Evolutionary conservation across 2,329 filamentous ascomycete genomes (phyloP).

Genomic region (Byssothecium circinans): DNA sequence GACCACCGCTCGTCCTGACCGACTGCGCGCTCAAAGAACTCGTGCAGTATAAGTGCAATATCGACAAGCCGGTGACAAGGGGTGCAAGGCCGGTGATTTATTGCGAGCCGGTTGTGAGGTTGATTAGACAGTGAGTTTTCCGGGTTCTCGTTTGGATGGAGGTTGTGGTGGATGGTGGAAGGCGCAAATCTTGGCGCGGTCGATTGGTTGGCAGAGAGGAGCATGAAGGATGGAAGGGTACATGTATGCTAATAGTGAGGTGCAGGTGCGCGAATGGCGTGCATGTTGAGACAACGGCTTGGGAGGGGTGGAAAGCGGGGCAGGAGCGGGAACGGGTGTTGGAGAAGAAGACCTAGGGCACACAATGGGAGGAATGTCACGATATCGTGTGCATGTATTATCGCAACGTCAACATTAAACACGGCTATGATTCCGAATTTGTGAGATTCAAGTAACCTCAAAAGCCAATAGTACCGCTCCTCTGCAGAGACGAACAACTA

Average conservation of each 20-base stretch:
- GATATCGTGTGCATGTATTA: too few relatives aligned
- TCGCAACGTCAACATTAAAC: not conserved
- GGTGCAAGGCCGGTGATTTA: slow-evolving; percentile 48
- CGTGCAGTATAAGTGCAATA: slow-evolving; percentile 64
- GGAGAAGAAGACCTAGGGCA: not conserved
- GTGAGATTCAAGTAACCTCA: not conserved
- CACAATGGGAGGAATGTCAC: too few relatives aligned
- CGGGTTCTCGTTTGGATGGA: not conserved
- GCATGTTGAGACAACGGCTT: slow-evolving; percentile 64
- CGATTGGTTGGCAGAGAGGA: slow-evolving; percentile 1
- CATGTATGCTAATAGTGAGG: not conserved
- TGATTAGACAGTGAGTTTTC: slow-evolving; percentile 59
- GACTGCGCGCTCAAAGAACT: slow-evolving; percentile 62
- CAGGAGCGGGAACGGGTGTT: slow-evolving; percentile 16
- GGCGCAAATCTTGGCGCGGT: slow-evolving; percentile 22
- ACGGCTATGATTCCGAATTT: not conserved
- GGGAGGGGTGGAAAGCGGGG: slow-evolving; percentile 53
- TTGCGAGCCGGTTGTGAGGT: slow-evolving; percentile 60
- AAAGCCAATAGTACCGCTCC: not conserved
- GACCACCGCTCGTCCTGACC: slow-evolving; percentile 55
- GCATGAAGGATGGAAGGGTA: not conserved
- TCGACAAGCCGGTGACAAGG: slow-evolving; percentile 44
- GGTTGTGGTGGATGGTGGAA: slow-evolving; percentile 2
- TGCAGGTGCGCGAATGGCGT: slow-evolving; percentile 56
- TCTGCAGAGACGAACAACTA: not conserved